Conservation (phyloP, 2,329 filamentous ascomycete species). For the Colletotrichum echinochloae region DNA sequence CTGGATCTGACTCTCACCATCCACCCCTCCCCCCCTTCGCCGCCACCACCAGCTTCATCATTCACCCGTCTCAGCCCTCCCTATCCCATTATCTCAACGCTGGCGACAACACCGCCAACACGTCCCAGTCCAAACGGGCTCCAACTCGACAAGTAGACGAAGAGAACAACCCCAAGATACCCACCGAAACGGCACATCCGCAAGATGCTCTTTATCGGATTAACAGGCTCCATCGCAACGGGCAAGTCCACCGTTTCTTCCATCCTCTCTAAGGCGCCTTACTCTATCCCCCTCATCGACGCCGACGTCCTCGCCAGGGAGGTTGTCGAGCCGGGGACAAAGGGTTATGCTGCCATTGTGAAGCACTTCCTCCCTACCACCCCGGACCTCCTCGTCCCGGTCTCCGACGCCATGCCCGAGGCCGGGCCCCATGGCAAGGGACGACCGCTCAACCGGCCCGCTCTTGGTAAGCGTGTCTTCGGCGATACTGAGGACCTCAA, state of each 20-base stretch:
- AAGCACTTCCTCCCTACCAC: constrained; percentile 84
- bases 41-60: not conserved
- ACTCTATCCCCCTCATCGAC: constrained; percentile 91
- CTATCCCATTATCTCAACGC: not conserved
- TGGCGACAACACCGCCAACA: not conserved
- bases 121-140: not conserved
- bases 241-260: constrained; percentile 96
- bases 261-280: constrained; percentile 82
- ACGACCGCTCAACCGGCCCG: constrained; percentile 84
- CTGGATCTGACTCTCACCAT: not conserved
- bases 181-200: constrained; percentile 23
- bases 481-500: constrained; percentile 78
- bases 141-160: not conserved
- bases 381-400: constrained; percentile 82
- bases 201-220: constrained; percentile 91
- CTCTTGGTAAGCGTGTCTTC: constrained; percentile 87
- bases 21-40: constrained; percentile 2
- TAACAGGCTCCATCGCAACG: constrained; percentile 97
- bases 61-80: not conserved
- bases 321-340: constrained; percentile 92
- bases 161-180: not conserved
- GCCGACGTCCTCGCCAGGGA: constrained; percentile 92
- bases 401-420: constrained; percentile 63
- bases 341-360: constrained; percentile 86
- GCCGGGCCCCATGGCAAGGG: constrained; percentile 71